These are phyloP conservation scores for Phytophthora agathidicida DNA, from an alignment of 352 stramenopile genomes.

Conservation along the genomic window DNA sequence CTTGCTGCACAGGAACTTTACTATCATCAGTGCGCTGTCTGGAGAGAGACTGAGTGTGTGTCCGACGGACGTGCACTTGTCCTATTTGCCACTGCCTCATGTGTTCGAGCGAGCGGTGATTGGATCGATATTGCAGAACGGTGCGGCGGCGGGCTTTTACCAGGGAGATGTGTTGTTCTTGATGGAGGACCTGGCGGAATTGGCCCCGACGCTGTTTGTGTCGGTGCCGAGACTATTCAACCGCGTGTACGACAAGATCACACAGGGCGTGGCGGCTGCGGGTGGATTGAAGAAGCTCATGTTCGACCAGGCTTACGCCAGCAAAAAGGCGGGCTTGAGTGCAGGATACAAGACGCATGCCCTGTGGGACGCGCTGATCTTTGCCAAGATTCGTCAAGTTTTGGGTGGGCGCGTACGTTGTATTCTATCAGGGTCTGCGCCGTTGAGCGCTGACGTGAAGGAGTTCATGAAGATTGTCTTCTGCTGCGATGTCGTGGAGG, in stretches of 20 bases:
- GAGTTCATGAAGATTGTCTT: slow-evolving; percentile 97
- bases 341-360: slow-evolving; percentile 69
- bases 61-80: slow-evolving; percentile 91
- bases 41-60: slow-evolving; percentile 40
- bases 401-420: slow-evolving; percentile 90
- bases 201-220: slow-evolving; percentile 93
- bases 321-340: slow-evolving; percentile 58
- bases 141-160: slow-evolving; percentile 76
- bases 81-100: slow-evolving; percentile 96
- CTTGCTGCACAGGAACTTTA: slow-evolving; percentile 89
- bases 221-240: slow-evolving; percentile 96
- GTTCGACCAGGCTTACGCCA: slow-evolving; percentile 66
- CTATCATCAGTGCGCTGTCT: slow-evolving; percentile 25
- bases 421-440: slow-evolving; percentile 94
- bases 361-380: slow-evolving; percentile 96
- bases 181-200: slow-evolving; percentile 94
- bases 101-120: slow-evolving; percentile 96
- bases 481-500: slow-evolving; percentile 92
- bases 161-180: slow-evolving; percentile 91
- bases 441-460: slow-evolving; percentile 93
- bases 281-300: slow-evolving; percentile 72
- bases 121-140: slow-evolving; percentile 79
- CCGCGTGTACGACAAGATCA: slow-evolving; percentile 97
- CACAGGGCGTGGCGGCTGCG: slow-evolving; percentile 64
- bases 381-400: slow-evolving; percentile 93